Base-by-base conservation (phyloP, 768 basidiomycete genomes). In the Favolaschia claudopus region DNA sequence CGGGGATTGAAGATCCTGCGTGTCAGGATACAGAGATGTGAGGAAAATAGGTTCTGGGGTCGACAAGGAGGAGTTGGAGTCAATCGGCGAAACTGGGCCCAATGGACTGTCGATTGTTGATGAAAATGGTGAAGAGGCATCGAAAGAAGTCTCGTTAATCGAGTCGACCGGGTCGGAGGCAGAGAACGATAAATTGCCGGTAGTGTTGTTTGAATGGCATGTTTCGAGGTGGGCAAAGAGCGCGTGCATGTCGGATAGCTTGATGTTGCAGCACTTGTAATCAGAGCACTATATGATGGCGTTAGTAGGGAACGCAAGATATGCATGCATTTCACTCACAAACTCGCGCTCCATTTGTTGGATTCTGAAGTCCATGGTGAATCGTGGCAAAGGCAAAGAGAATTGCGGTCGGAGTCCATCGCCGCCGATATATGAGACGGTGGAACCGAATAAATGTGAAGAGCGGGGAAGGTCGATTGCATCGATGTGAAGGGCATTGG, bases 341-440 rank as follows among this genome's bases (percentile, higher is more conserved):
- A 60, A 60, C 1, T 60, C 46, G 52, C 59, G 59, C 47, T 60
- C 59, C 10, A 49, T 31, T 14, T 53, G n/a, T n/a, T n/a, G n/a
- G n/a, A n/a, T n/a, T n/a, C n/a, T 27, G 37, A 44, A n/a, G 17
- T 55, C 53, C 53, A 55, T 55, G 19, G 19, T 12, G 32, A 53
- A 5, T 8, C 1, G 15, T 7, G 33, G 20, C 17, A 53, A 20
- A 8, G 39, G 20, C 13, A 20, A 20, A 40, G 39, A 20, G 20
- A 40, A 20, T 12, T 20, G 39, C 2, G 31, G 9, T 15, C 20
- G 20, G 19, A 24, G 17, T 22, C 17, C 36, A 39, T 22, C 20
- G 25, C 22, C 8, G 53, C n/a, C n/a, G 6, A 39, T 39, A 42
- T 44, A 50, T 58, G 33, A 14, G 46, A 48, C 36, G 46, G 5